Percentiles rank a stretch among this genome's conserved stretches.
phyloP scores from a whole-genome alignment of 2,329 filamentous ascomycete species.

The Ophiobolus disseminans region DNA sequence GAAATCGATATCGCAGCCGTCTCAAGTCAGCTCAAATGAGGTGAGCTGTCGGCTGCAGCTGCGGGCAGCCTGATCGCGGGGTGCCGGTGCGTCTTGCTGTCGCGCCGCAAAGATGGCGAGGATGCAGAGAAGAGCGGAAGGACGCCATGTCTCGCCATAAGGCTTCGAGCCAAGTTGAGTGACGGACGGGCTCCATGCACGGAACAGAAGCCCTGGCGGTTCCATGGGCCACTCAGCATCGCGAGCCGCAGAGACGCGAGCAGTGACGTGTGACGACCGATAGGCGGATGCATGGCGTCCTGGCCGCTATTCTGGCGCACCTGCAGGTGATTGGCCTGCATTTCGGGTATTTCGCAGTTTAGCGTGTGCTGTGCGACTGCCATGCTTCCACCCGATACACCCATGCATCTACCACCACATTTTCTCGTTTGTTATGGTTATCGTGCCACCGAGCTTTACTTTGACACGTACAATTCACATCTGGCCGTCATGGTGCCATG shows the following conservation, averaged over 20 bases:
- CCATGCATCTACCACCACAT: slow-evolving; percentile 5
- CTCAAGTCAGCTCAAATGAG: slow-evolving; percentile 2
- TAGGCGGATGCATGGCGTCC: slow-evolving; percentile 14
- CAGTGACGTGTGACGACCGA: slow-evolving; percentile 20
- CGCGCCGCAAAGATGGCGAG: not conserved
- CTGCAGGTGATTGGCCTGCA: not conserved
- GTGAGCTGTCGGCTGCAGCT: not conserved
- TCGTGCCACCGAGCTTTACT: not conserved
- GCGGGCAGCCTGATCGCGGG: not conserved
- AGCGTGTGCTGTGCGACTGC: slow-evolving; percentile 1
- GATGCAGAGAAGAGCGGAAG: not conserved
- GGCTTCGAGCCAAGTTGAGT: not conserved
- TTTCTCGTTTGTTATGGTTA: not conserved
- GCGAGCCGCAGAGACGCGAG: slow-evolving; percentile 6
- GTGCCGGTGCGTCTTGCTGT: no score
- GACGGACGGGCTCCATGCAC: slow-evolving; percentile 12
- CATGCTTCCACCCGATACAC: slow-evolving; percentile 2
- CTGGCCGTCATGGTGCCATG: not conserved
- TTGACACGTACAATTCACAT: not conserved
- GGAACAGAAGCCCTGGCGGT: slow-evolving; percentile 18
- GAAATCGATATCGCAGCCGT: not conserved
- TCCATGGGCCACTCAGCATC: slow-evolving; percentile 22
- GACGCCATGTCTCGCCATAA: not conserved
- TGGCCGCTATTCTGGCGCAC: not conserved
- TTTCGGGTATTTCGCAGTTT: slow-evolving; percentile 2